Percentiles rank a stretch among this genome's conserved stretches.
Evolutionary conservation across 2,329 filamentous ascomycete species (phyloP).

Genomic region (Curvularia eragrostidis): DNA sequence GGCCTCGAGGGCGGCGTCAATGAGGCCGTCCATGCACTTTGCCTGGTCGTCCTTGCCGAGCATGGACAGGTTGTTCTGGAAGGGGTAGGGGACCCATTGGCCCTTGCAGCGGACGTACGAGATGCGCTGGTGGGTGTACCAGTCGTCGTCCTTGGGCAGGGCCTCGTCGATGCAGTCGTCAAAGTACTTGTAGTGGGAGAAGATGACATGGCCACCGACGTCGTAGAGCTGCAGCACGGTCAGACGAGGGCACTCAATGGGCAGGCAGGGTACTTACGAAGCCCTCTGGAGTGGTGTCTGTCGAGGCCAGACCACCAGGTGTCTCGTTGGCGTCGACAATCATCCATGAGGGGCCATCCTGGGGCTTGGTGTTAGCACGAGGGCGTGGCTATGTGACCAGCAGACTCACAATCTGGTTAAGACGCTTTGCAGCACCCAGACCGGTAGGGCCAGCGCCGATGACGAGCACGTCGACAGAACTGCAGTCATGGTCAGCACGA

Average conservation of each 20-base stretch:
- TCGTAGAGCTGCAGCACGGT: slow-evolving; percentile 77
- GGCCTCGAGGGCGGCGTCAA: slow-evolving; percentile 87
- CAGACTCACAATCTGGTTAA: slow-evolving; percentile 86
- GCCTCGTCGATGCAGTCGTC: slow-evolving; percentile 98
- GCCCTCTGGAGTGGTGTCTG: slow-evolving; percentile 92
- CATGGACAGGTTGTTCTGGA: slow-evolving; percentile 99
- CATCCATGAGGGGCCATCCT: slow-evolving; percentile 95
- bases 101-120: slow-evolving; percentile 98
- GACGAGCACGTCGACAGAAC: slow-evolving; percentile 94
- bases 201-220: slow-evolving; percentile 97
- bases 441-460: slow-evolving; percentile 98
- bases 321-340: slow-evolving; percentile 92
- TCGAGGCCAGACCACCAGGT: slow-evolving; percentile 93
- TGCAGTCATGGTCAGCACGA: slow-evolving; percentile 50
- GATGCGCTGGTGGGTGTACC: slow-evolving; percentile 97
- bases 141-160: slow-evolving; percentile 90
- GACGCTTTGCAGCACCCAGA: slow-evolving; percentile 95
- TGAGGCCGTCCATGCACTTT: slow-evolving; percentile 90
- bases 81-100: slow-evolving; percentile 97
- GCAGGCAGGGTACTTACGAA: slow-evolving; percentile 73
- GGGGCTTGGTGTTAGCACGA: slow-evolving; percentile 33
- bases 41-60: slow-evolving; percentile 97
- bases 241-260: slow-evolving; percentile 25
- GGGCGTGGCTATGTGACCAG: slow-evolving; percentile 16
- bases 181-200: slow-evolving; percentile 99